Evolutionary conservation across 1,284 basidiomycete genomes (phyloP).

Genomic region (Boletus hoseneyae): DNA sequence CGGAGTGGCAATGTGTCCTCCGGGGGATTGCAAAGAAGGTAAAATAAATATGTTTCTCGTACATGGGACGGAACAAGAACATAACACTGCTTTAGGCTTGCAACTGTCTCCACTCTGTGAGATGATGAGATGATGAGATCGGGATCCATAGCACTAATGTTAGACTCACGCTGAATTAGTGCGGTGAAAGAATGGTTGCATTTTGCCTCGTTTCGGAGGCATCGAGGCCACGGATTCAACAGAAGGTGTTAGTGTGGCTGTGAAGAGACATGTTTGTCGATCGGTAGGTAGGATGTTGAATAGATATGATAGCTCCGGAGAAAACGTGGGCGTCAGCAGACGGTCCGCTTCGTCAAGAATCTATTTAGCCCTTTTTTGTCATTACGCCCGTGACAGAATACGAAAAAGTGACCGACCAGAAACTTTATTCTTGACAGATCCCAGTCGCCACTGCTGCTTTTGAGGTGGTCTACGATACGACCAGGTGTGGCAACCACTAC

Average conservation of each 20-base stretch:
- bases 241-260: conserved; percentile 88
- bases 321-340: conserved; percentile 87
- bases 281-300: conserved; percentile 80
- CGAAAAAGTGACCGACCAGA: conserved; percentile 52
- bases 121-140: conserved; percentile 8
- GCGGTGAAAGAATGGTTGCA: conserved; percentile 84
- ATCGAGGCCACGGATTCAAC: conserved; percentile 80
- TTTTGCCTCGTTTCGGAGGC: conserved; percentile 77
- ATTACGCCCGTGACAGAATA: neutral
- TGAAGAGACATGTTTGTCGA: conserved; percentile 95
- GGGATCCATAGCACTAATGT: neutral
- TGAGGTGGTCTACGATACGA: conserved; percentile 88
- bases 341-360: conserved; percentile 97
- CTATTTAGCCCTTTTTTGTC: conserved; percentile 40
- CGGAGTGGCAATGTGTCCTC: conserved; percentile 70
- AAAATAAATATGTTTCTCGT: conserved; percentile 89
- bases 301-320: conserved; percentile 79
- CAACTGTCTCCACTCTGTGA: conserved; percentile 79
- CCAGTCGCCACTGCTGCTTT: conserved; percentile 79
- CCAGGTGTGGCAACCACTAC: conserved; percentile 97
- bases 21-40: conserved; percentile 87
- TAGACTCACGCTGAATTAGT: conserved; percentile 70
- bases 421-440: conserved; percentile 84
- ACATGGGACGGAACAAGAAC: conserved; percentile 94
- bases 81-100: conserved; percentile 85